phyloP scores from a whole-genome alignment of 352 stramenopile genomes.

The Phytophthora cryptogea region DNA sequence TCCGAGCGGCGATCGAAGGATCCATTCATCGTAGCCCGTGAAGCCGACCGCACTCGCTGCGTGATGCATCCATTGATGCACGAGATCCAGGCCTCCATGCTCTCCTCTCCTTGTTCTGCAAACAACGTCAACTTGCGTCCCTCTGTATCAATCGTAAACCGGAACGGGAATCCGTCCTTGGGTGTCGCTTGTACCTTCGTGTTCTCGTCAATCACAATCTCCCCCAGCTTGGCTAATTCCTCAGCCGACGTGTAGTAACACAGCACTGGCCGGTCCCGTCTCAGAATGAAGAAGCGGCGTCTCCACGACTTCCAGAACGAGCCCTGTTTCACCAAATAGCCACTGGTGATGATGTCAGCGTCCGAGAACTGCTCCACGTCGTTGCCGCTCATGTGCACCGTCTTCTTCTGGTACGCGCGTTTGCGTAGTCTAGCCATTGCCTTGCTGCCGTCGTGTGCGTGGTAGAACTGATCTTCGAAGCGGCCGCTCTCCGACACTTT shows the following conservation, averaged over 20 bases:
- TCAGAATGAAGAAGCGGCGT: slow-evolving; percentile 83
- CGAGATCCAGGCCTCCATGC: slow-evolving; percentile 69
- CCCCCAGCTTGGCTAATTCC: slow-evolving; percentile 80
- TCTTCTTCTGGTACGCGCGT: slow-evolving; percentile 73
- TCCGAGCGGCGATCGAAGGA: slow-evolving; percentile 43
- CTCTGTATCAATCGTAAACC: slow-evolving; percentile 74
- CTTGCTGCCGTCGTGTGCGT: slow-evolving; percentile 78
- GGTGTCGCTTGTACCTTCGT: slow-evolving; percentile 56
- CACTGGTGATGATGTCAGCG: slow-evolving; percentile 77
- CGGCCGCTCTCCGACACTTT: slow-evolving; percentile 80
- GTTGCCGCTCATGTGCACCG: slow-evolving; percentile 71
- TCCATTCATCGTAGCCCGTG: slow-evolving; percentile 34
- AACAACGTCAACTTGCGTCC: slow-evolving; percentile 74
- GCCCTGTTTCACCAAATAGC: slow-evolving; percentile 84
- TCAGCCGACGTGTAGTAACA: slow-evolving; percentile 83
- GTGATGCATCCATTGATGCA: slow-evolving; percentile 60
- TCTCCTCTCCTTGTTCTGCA: slow-evolving; percentile 56
- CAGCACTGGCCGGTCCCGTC: slow-evolving; percentile 69
- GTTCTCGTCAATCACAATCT: slow-evolving; percentile 73
- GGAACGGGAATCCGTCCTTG: slow-evolving; percentile 57
- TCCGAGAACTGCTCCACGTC: slow-evolving; percentile 88
- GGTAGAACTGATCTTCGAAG: slow-evolving; percentile 89
- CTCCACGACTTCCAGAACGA: slow-evolving; percentile 91
- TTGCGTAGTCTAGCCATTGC: slow-evolving; percentile 83
- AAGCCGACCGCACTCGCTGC: slow-evolving; percentile 29